A percentile compares a stretch with the other conserved stretches of the same genome.
phyloP scores from a whole-genome alignment of 768 basidiomycete species.

The Cystobasidium onofrii region DNA sequence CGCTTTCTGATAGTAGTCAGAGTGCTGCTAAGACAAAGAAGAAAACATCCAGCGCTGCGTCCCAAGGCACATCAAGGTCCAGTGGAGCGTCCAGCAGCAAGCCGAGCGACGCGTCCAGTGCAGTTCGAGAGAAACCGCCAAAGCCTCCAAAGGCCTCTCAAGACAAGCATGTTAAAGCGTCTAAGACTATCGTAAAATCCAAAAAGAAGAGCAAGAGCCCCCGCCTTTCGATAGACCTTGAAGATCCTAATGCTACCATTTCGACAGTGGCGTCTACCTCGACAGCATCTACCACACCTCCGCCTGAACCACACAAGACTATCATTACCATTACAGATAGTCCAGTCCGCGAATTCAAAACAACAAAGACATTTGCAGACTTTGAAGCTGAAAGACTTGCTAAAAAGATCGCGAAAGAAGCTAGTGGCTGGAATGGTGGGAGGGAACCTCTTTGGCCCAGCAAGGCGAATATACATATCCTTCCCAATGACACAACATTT shows the following conservation, averaged over 20 bases:
- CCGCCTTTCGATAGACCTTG: not conserved
- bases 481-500: not conserved
- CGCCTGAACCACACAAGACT: not conserved
- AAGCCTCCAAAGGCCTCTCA: not conserved
- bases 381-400: constrained; percentile 2
- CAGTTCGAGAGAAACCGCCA: not conserved
- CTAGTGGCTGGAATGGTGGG: constrained; percentile 17
- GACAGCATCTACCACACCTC: not conserved
- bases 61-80: not conserved
- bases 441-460: constrained; percentile 11
- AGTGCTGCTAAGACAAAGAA: not conserved
- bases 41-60: not conserved
- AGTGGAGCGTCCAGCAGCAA: not conserved
- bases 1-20: not conserved
- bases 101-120: not conserved
- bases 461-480: not conserved
- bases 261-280: constrained; percentile 8
- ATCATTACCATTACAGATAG: constrained; percentile 12
- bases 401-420: constrained; percentile 8
- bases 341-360: constrained; percentile 11
- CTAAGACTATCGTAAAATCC: not conserved
- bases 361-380: constrained; percentile 7
- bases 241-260: not conserved
- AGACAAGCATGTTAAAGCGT: not conserved
- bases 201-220: not conserved